Evolutionary conservation across 257 asterid species (phyloP), one percentile per base, ranked within the genome.

Genomic region (Anisodus acutangulus): DNA sequence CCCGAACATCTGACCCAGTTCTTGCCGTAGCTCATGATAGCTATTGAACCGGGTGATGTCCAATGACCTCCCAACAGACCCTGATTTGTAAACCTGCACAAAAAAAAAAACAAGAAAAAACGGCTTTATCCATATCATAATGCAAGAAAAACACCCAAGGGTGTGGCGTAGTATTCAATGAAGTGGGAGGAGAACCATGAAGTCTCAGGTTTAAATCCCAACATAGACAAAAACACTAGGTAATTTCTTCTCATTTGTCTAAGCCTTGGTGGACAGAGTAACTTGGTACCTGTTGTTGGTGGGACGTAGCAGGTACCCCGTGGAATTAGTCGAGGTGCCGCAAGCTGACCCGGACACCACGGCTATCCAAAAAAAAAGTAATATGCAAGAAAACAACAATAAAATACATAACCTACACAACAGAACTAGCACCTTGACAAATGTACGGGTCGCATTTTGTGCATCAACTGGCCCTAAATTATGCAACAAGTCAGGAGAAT

Each of bases 1-100:
- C 87, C 98, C 95, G 55, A 90, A 95, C 98, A 94, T 95, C 88
- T 90, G 97, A 22, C 98, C 97, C 89, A 96, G 86, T 92, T 96
- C 98, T 64, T 89, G 93, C 70, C 95, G 86, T 93, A 96, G 93
- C 97, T 96, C 99, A 87, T 92, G 89, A 85, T 96, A 96, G 94
- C 98, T 94, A 92, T 79, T 92, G 95, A 96, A 94, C 76, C 97
- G 97, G 88, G 85, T 90, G 58, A 96, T 96, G 90, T 96, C 98
- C 89, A 96, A 85, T 15, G 97, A 94, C 93, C 99, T 94, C 86
- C 99, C 99, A 87, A 96, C 93, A 1, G 91, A 94, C 62, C 94
- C 98, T 26, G 93, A 83, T 88, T 94, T 96, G 85, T 92, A 91
- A 12, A 96, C 99, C 99, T 95, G 86, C 87, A 84, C 4, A 15